Evolutionary conservation across 2,329 filamentous ascomycete species (phyloP).

Genomic region (Phialocephala subalpina): DNA sequence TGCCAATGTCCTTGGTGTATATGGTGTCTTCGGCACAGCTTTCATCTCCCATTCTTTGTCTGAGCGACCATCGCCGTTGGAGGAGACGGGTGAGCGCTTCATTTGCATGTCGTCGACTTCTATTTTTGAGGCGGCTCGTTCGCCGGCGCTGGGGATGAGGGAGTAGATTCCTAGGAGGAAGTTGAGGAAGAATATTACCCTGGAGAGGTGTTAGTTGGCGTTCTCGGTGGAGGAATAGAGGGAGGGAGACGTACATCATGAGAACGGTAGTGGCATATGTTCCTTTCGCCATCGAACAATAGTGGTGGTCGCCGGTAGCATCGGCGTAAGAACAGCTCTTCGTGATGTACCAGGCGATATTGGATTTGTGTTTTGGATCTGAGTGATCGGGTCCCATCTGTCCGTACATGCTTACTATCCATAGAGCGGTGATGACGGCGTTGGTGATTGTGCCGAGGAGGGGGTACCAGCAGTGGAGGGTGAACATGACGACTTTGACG

Average conservation of each 20-base stretch:
- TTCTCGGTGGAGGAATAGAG: neutral
- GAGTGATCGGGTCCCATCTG: conserved; percentile 78
- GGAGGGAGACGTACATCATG: conserved; percentile 67
- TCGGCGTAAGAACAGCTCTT: conserved; percentile 71
- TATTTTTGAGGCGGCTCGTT: conserved; percentile 59
- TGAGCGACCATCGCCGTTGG: conserved; percentile 48
- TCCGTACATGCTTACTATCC: conserved; percentile 70
- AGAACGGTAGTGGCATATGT: conserved; percentile 69
- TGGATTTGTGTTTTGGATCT: conserved; percentile 68
- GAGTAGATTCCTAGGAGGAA: conserved; percentile 66
- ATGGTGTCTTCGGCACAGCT: conserved; percentile 57
- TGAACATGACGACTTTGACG: conserved; percentile 71
- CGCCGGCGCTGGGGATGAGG: conserved; percentile 49
- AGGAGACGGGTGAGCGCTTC: conserved; percentile 46
- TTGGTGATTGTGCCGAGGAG: conserved; percentile 68
- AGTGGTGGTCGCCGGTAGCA: conserved; percentile 59
- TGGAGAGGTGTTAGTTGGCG: conserved; percentile 45
- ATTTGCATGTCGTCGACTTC: conserved; percentile 54
- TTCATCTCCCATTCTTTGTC: conserved; percentile 66
- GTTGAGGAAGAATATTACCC: conserved; percentile 67
- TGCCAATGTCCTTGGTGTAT: conserved; percentile 72
- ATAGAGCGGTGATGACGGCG: conserved; percentile 65
- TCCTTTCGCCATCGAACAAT: conserved; percentile 74
- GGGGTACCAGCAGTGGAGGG: conserved; percentile 77
- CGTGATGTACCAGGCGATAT: conserved; percentile 77